These are phyloP conservation scores for Fusarium lyarnte DNA, from an alignment of 2,329 filamentous ascomycete species.

Conservation along the genomic window DNA sequence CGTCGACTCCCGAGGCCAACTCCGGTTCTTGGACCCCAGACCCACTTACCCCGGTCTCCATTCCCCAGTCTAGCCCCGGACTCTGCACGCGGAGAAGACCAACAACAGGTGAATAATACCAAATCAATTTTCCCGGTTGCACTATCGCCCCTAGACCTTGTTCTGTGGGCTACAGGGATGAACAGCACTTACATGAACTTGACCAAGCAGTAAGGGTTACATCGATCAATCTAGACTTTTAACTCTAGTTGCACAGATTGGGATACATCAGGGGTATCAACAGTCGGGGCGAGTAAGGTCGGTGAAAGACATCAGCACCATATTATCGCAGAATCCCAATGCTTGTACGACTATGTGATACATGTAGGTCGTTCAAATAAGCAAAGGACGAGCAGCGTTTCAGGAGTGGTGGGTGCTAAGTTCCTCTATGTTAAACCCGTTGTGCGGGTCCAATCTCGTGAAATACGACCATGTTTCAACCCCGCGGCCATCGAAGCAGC, in stretches of 20 bases:
- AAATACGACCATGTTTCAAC: background rate
- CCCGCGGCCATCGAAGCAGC: background rate
- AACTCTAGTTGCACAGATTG: background rate
- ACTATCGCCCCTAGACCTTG: constrained; percentile 27
- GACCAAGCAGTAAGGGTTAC: background rate
- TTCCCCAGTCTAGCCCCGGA: constrained; percentile 19
- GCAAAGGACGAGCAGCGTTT: background rate
- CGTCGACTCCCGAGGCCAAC: background rate
- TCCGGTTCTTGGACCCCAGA: background rate
- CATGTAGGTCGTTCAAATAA: constrained; percentile 5
- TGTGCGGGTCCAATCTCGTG: constrained; percentile 1
- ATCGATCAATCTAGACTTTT: constrained; percentile 6
- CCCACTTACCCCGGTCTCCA: constrained; percentile 19
- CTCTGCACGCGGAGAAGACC: background rate
- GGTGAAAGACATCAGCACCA: background rate
- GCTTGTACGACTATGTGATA: background rate
- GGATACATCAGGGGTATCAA: background rate
- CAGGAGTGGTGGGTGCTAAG: background rate
- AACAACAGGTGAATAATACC: constrained; percentile 35
- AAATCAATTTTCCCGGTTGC: constrained; percentile 41
- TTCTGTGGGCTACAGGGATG: constrained; percentile 21
- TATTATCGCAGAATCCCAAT: background rate
- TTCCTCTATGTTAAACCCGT: constrained; percentile 3
- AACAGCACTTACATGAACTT: constrained; percentile 3
- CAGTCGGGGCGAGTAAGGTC: background rate